These are phyloP conservation scores for Fusarium praegraminearum DNA, from an alignment of 2,329 filamentous ascomycete species.

Conservation along the genomic window DNA sequence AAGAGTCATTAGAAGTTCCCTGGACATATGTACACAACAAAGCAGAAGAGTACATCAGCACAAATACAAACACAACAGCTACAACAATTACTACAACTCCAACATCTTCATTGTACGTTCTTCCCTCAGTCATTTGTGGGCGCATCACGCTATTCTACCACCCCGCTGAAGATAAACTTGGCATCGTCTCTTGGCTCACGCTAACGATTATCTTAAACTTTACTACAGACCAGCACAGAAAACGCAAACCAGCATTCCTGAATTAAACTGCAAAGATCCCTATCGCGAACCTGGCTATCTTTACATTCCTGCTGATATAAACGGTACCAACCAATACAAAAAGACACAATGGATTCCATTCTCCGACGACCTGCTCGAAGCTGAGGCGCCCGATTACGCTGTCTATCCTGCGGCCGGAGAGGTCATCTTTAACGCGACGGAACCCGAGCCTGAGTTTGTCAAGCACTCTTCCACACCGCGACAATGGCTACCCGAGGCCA, in stretches of 20 bases:
- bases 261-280: constrained; percentile 34
- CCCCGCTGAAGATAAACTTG: constrained; percentile 18
- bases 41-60: constrained; percentile 26
- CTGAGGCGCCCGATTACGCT: constrained; percentile 62
- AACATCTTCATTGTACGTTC: constrained; percentile 22
- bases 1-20: constrained; percentile 29
- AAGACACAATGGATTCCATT: constrained; percentile 53
- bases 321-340: constrained; percentile 71
- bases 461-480: constrained; percentile 26
- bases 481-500: constrained; percentile 32
- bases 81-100: background rate
- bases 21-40: constrained; percentile 31
- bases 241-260: background rate
- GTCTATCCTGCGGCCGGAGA: constrained; percentile 52
- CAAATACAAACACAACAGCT: background rate
- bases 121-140: background rate
- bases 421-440: constrained; percentile 76
- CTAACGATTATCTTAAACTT: constrained; percentile 21
- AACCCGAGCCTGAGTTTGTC: constrained; percentile 42
- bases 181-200: constrained; percentile 19
- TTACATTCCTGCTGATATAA: constrained; percentile 60
- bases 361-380: constrained; percentile 67
- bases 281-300: constrained; percentile 64
- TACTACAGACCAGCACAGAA: constrained; percentile 3
- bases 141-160: background rate